Evolutionary conservation across 1,139 yeast species (phyloP).

Genomic region (Geotrichum aggregatum): DNA sequence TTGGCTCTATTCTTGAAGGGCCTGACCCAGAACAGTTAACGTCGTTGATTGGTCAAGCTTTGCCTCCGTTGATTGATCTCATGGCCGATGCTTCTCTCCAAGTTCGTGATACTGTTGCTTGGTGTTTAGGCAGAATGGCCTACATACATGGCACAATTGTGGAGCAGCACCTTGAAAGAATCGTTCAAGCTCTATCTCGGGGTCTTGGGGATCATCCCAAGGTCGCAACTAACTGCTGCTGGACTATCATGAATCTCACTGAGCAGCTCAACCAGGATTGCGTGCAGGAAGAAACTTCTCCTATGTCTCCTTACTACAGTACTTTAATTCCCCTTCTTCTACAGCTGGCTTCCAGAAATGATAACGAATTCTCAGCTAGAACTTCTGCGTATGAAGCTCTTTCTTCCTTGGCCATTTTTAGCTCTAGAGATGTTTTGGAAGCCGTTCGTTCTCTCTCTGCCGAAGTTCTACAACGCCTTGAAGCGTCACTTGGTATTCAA

Average conservation of each 20-base stretch:
- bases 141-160: constrained; percentile 77
- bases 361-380: constrained; percentile 83
- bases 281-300: constrained; percentile 50
- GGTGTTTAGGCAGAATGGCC: constrained; percentile 97
- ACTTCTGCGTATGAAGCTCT: constrained; percentile 95
- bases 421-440: constrained; percentile 67
- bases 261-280: constrained; percentile 74
- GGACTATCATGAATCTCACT: constrained; percentile 88
- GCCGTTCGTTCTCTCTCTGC: constrained; percentile 68
- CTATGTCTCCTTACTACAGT: constrained; percentile 70
- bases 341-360: constrained; percentile 62
- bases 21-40: constrained; percentile 75
- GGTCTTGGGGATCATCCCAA: constrained; percentile 89
- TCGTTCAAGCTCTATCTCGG: constrained; percentile 64
- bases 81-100: constrained; percentile 73
- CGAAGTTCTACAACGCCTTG: constrained; percentile 69
- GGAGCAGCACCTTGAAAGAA: constrained; percentile 58
- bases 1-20: constrained; percentile 94
- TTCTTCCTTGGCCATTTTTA: constrained; percentile 70
- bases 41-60: constrained; percentile 69
- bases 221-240: constrained; percentile 91
- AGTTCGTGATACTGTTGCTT: constrained; percentile 94
- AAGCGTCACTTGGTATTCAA: constrained; percentile 57
- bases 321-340: constrained; percentile 66
- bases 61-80: constrained; percentile 67